Conservation (phyloP, 306 rosid genomes). For the Vigna mungo region DNA sequence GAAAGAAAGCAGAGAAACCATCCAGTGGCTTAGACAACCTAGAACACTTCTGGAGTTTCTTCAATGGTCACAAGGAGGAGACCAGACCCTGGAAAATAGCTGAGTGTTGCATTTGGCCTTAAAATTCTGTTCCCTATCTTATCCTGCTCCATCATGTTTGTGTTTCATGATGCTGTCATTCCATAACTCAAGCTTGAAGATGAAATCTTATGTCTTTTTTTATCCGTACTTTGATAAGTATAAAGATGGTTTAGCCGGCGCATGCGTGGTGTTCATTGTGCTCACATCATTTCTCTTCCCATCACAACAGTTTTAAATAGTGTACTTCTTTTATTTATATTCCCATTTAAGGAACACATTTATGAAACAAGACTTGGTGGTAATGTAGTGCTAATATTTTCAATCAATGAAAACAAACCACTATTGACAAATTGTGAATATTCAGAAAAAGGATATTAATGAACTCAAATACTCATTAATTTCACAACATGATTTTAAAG, state of each 20-base stretch:
- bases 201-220: not conserved
- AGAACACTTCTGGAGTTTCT: constrained; percentile 34
- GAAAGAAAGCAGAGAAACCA: constrained; percentile 32
- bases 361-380: not conserved
- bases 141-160: not conserved
- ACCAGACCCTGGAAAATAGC: constrained; percentile 48
- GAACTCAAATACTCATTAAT: not conserved
- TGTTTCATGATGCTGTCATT: not conserved
- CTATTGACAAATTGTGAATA: not conserved
- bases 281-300: not conserved
- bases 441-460: too few species aligned
- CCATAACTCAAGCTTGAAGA: constrained; percentile 12
- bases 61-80: constrained; percentile 29
- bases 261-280: constrained; percentile 18
- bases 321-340: not conserved
- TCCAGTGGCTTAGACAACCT: constrained; percentile 30
- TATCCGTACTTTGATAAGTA: not conserved
- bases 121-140: constrained; percentile 8
- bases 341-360: not conserved
- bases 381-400: not conserved
- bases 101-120: constrained; percentile 46
- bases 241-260: not conserved
- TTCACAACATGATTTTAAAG: not conserved
- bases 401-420: not conserved
- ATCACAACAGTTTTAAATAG: not conserved